Evolutionary conservation across 768 basidiomycete species (phyloP).

Genomic region (Leccinum uliginosum): DNA sequence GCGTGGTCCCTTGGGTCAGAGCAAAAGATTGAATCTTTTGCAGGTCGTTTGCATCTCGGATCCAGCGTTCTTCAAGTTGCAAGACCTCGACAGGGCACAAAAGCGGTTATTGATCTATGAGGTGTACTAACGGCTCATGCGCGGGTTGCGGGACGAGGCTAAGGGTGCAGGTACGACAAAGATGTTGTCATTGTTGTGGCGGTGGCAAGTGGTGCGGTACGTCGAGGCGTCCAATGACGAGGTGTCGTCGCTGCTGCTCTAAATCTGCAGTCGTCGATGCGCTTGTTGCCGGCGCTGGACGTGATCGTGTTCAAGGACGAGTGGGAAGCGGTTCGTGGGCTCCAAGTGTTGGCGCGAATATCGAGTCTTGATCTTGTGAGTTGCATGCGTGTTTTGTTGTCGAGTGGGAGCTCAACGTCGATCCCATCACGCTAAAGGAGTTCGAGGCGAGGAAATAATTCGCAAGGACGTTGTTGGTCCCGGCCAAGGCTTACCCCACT

Average conservation of each 20-base stretch:
- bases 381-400: neutral
- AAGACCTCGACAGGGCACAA: constrained; percentile 64
- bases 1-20: neutral
- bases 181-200: constrained; percentile 79
- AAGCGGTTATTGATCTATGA: constrained; percentile 58
- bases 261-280: constrained; percentile 46
- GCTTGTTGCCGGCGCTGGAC: constrained; percentile 54
- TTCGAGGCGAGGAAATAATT: too few species aligned
- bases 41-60: constrained; percentile 53
- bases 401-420: too few species aligned
- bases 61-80: constrained; percentile 46
- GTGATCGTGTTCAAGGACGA: constrained; percentile 57
- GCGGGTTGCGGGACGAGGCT: constrained; percentile 41
- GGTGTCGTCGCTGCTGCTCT: constrained; percentile 1
- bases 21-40: too few species aligned
- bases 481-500: too few species aligned
- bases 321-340: constrained; percentile 49
- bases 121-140: constrained; percentile 48
- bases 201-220: constrained; percentile 74
- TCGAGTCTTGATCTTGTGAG: constrained; percentile 48
- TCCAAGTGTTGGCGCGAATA: constrained; percentile 45
- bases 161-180: constrained; percentile 59
- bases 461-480: too few species aligned
- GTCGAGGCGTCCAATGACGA: constrained; percentile 29
- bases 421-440: too few species aligned